phyloP scores from a whole-genome alignment of 768 basidiomycete species.

The Collybiopsis confluens region DNA sequence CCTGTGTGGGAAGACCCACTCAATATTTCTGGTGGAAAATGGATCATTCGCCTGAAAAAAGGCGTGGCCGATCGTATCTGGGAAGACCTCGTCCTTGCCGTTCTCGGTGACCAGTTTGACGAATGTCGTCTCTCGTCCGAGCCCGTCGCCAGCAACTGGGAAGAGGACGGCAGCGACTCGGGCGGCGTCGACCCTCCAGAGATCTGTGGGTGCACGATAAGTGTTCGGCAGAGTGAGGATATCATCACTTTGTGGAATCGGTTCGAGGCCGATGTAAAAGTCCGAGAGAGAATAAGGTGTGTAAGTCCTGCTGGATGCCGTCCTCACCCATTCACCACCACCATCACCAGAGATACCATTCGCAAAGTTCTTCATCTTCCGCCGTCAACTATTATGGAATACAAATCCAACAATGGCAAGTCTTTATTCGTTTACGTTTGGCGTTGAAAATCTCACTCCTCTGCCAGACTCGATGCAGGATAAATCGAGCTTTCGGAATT shows the following conservation, averaged over 20 bases:
- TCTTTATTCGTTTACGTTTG: conserved; percentile 6
- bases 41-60: conserved; percentile 91
- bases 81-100: conserved; percentile 84
- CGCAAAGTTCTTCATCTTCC: conserved; percentile 73
- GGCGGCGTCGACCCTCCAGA: conserved; percentile 60
- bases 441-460: background rate
- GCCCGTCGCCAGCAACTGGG: conserved; percentile 27
- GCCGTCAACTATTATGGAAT: conserved; percentile 80
- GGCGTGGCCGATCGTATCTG: conserved; percentile 87
- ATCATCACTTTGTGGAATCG: conserved; percentile 93
- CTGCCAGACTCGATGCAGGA: conserved; percentile 80
- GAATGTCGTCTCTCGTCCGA: conserved; percentile 47
- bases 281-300: conserved; percentile 80
- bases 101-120: conserved; percentile 89
- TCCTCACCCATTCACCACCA: background rate
- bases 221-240: conserved; percentile 90
- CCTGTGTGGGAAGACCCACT: conserved; percentile 97
- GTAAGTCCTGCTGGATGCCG: conserved; percentile 21
- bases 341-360: conserved; percentile 65
- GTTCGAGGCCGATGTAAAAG: conserved; percentile 68
- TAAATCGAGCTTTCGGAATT: conserved; percentile 79
- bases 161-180: conserved; percentile 30
- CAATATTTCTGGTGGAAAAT: conserved; percentile 86
- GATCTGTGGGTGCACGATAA: conserved; percentile 94
- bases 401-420: conserved; percentile 88